phyloP scores from a whole-genome alignment of 2,329 filamentous ascomycete genomes.

The Conoideocrella luteorostrata region DNA sequence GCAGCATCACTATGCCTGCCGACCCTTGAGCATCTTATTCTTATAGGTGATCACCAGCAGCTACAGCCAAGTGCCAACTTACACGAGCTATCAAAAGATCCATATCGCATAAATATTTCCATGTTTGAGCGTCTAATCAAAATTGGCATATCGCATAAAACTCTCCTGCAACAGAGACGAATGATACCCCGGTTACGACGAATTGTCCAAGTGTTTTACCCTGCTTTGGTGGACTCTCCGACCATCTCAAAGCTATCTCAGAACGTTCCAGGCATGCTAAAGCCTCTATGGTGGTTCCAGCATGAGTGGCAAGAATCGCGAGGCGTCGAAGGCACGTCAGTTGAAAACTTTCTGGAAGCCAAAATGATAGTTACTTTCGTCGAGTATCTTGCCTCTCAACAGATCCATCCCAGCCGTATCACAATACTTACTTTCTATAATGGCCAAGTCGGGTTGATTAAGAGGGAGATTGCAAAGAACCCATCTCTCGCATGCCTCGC shows the following conservation, averaged over 20 bases:
- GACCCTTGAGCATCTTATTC: conserved; percentile 46
- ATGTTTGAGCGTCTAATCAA: conserved; percentile 75
- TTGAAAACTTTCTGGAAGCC: conserved; percentile 62
- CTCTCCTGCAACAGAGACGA: conserved; percentile 60
- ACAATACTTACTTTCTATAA: conserved; percentile 86
- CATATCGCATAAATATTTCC: conserved; percentile 64
- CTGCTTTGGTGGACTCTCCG: conserved; percentile 35
- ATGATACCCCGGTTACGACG: conserved; percentile 42
- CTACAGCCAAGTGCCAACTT: conserved; percentile 64
- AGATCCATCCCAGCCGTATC: conserved; percentile 52
- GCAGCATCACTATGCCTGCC: conserved; percentile 40
- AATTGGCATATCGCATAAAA: conserved; percentile 56
- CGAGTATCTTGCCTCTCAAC: conserved; percentile 57
- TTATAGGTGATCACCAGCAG: conserved; percentile 76
- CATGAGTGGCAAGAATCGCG: conserved; percentile 38
- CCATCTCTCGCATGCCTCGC: conserved; percentile 16
- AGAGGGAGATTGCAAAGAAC: conserved; percentile 37
- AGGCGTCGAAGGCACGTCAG: conserved; percentile 57
- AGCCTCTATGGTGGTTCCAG: conserved; percentile 36
- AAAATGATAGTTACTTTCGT: conserved; percentile 69
- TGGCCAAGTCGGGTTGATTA: conserved; percentile 65
- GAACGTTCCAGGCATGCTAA: conserved; percentile 37
- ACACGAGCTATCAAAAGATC: conserved; percentile 48
- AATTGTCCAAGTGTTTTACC: conserved; percentile 43
- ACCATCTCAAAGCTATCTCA: conserved; percentile 24